phyloP scores from a whole-genome alignment of 2,329 filamentous ascomycete species.

The Fusarium mangiferae region DNA sequence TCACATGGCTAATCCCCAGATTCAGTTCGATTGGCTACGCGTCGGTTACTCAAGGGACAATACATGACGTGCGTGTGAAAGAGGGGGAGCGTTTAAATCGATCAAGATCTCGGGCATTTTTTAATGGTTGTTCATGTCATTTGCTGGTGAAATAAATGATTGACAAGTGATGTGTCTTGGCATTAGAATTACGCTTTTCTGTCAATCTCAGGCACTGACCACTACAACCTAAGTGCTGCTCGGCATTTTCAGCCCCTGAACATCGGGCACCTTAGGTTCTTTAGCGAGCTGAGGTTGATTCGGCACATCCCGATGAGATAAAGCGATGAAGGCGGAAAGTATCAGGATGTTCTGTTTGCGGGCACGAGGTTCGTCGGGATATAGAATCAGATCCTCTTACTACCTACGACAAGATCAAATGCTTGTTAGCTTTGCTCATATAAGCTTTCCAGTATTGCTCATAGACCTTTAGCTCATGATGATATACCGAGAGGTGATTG shows the following conservation, averaged over 20 bases:
- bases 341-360: neutral
- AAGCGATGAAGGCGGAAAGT: neutral
- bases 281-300: neutral
- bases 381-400: neutral
- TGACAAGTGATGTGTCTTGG: slow-evolving; percentile 16
- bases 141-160: neutral
- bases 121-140: neutral
- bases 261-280: neutral
- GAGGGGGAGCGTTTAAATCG: neutral
- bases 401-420: neutral
- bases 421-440: neutral
- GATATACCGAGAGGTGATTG: neutral
- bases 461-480: neutral
- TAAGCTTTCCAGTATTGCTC: neutral
- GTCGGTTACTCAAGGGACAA: slow-evolving; percentile 14
- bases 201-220: slow-evolving; percentile 30
- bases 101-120: slow-evolving; percentile 18
- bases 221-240: neutral
- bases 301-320: neutral
- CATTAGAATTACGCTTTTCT: slow-evolving; percentile 18
- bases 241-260: slow-evolving; percentile 15
- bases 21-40: slow-evolving; percentile 33
- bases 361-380: neutral
- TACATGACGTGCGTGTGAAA: slow-evolving; percentile 28
- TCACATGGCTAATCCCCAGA: slow-evolving; percentile 36